Evolutionary conservation across 2,329 filamentous ascomycete genomes (phyloP).

Genomic region (Penicillium olsonii): DNA sequence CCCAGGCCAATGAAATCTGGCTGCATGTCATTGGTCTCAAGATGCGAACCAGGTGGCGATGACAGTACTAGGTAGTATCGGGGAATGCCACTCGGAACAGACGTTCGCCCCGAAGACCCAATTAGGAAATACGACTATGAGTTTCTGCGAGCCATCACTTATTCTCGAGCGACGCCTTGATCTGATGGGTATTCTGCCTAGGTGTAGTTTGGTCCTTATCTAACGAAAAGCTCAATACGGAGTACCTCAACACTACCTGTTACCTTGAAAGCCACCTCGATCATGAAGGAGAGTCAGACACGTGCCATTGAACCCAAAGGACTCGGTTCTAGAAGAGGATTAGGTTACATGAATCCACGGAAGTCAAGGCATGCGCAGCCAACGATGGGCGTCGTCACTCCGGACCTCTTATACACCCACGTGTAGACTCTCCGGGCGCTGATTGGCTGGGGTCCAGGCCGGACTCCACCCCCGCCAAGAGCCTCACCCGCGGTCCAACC

Average conservation of each 20-base stretch:
- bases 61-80: background rate
- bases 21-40: background rate
- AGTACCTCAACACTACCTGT: no score
- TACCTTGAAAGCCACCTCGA: no score
- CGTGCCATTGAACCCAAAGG: background rate
- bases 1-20: background rate
- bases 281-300: no score
- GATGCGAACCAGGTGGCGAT: background rate
- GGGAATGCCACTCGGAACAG: background rate
- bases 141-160: no score
- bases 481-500: background rate
- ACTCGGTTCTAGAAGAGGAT: background rate
- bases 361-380: no score
- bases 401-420: constrained; percentile 11
- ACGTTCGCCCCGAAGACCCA: background rate
- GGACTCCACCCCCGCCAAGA: constrained; percentile 18
- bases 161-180: no score
- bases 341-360: no score
- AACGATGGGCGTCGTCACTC: background rate
- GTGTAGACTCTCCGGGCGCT: constrained; percentile 10
- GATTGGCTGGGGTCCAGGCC: constrained; percentile 17
- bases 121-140: background rate
- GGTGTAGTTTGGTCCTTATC: no score
- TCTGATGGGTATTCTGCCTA: no score
- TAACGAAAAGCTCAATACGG: no score